Conservation (phyloP, 2,329 filamentous ascomycete genomes). For the Calonectria leucothoes region DNA sequence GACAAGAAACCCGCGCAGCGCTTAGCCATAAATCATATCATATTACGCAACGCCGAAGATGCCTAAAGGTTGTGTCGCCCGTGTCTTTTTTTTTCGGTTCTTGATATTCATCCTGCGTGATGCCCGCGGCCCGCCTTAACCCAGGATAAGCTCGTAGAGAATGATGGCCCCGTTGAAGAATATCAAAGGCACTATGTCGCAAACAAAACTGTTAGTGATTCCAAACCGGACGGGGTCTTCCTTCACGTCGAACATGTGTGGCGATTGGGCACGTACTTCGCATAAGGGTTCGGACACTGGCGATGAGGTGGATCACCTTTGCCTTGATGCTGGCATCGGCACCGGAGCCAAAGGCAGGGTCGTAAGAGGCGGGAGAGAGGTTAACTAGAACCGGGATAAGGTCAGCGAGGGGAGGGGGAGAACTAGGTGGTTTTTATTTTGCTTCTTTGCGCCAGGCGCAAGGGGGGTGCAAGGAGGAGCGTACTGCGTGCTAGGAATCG, state of each 20-base stretch:
- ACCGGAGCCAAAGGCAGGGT: constrained; percentile 82
- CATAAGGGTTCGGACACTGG: constrained; percentile 91
- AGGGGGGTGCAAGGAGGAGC: constrained; percentile 22
- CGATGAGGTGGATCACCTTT: constrained; percentile 89
- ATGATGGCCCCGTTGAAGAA: constrained; percentile 86
- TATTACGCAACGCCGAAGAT: constrained; percentile 31
- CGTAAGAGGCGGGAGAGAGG: constrained; percentile 76
- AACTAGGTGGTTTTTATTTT: background rate
- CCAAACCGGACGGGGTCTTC: background rate
- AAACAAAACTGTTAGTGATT: constrained; percentile 21
- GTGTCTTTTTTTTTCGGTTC: constrained; percentile 31
- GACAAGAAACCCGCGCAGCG: constrained; percentile 1
- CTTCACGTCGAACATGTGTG: background rate
- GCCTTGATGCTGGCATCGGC: constrained; percentile 84
- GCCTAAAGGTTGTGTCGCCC: constrained; percentile 27
- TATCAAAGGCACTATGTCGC: constrained; percentile 82
- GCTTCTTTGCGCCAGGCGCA: background rate
- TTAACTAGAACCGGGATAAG: constrained; percentile 63
- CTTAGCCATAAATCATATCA: constrained; percentile 22
- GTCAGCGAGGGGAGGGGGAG: constrained; percentile 24
- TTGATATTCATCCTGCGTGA: background rate
- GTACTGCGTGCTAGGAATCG: constrained; percentile 82
- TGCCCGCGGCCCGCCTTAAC: constrained; percentile 57
- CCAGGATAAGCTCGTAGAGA: constrained; percentile 82
- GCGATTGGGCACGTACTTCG: constrained; percentile 69